Conservation (phyloP, 139 green algal genomes). For the Dunaliella primolecta region DNA sequence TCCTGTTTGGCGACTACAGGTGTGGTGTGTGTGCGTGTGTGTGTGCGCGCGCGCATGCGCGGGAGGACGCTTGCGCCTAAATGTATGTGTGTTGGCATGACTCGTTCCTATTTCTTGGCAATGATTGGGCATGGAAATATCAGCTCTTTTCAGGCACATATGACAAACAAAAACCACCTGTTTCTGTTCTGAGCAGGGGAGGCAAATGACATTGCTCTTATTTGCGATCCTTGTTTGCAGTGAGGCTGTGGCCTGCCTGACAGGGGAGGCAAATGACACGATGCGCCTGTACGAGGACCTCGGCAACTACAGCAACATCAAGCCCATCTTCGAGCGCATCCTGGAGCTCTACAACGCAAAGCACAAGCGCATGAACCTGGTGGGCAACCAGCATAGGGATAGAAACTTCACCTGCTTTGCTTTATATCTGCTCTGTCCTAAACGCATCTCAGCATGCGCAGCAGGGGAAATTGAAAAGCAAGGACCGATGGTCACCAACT, state of each 20-base stretch:
- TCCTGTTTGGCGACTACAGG: conserved; percentile 81
- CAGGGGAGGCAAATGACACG: conserved; percentile 29
- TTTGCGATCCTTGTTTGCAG: conserved; percentile 25
- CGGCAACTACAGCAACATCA: conserved; percentile 60
- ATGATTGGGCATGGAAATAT: too few species aligned
- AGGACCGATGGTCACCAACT: too few species aligned
- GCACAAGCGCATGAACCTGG: conserved; percentile 71
- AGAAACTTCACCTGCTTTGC: too few species aligned
- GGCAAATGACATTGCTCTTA: too few species aligned
- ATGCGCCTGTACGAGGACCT: conserved; percentile 74
- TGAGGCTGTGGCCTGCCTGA: conserved; percentile 24
- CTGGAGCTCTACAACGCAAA: conserved; percentile 70
- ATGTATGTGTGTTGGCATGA: not conserved
- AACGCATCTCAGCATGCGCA: too few species aligned
- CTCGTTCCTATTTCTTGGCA: too few species aligned
- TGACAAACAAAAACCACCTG: too few species aligned
- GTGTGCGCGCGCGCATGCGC: not conserved
- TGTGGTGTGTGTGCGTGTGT: conserved; percentile 10
- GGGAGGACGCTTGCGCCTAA: not conserved
- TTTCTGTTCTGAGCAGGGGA: too few species aligned
- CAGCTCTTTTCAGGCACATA: too few species aligned
- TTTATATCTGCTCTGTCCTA: too few species aligned
- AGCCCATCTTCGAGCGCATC: conserved; percentile 68
- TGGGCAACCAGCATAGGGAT: too few species aligned
- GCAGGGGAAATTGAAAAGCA: too few species aligned